A percentile compares a stretch with the other conserved stretches of the same genome.
Evolutionary conservation across 129 eudicot species (phyloP).

Genomic region (Saussurea involucrata): DNA sequence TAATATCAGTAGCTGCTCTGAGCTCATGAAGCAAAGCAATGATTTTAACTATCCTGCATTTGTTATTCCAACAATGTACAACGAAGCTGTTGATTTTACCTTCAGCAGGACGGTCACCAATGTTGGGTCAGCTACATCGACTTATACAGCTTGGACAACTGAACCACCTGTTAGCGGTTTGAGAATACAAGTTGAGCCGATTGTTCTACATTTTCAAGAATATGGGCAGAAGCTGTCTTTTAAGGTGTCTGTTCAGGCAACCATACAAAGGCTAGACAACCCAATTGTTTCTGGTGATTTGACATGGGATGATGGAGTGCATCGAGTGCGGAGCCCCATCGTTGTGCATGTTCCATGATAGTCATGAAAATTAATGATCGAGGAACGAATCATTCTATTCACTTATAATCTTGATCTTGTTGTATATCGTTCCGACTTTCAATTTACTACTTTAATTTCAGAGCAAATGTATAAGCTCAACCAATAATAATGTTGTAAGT

Average conservation of each 20-base stretch:
- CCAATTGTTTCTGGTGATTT: slow-evolving; percentile 17
- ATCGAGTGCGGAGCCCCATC: slow-evolving; percentile 29
- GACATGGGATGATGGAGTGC: slow-evolving; percentile 30
- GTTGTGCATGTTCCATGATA: slow-evolving; percentile 22
- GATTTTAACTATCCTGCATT: slow-evolving; percentile 31
- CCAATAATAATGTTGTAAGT: background rate
- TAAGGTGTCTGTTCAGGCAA: slow-evolving; percentile 2
- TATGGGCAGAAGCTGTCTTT: slow-evolving; percentile 19
- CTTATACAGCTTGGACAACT: background rate
- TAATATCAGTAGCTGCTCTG: slow-evolving; percentile 13
- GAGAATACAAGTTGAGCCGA: slow-evolving; percentile 4
- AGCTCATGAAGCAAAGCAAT: background rate
- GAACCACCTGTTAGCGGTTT: background rate
- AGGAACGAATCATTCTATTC: background rate
- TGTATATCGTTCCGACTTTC: background rate
- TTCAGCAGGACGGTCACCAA: slow-evolving; percentile 12
- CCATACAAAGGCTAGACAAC: background rate
- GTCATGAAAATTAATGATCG: background rate
- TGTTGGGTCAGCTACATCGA: slow-evolving; percentile 22
- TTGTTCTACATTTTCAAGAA: background rate
- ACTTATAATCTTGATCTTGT: background rate
- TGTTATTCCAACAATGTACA: slow-evolving; percentile 5
- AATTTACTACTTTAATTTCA: background rate
- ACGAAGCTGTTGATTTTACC: background rate
- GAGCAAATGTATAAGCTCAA: background rate